These are phyloP conservation scores for Arthromyces matolae DNA, from an alignment of 768 basidiomycete genomes.

Conservation along the genomic window DNA sequence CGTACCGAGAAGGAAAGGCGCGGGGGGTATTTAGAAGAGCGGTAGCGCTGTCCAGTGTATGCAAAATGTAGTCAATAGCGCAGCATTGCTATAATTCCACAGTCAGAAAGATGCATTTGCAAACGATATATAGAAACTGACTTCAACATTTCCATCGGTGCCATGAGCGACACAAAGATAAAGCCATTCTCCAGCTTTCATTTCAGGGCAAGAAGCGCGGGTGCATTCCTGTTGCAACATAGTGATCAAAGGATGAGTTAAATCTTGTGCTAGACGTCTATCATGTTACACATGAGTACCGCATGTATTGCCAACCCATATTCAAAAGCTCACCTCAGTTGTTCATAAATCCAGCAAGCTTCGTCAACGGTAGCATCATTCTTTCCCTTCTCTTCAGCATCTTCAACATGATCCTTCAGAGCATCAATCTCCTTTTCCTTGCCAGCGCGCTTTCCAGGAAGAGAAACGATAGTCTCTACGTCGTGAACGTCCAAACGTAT, in stretches of 20 bases:
- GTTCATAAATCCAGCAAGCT: conserved; percentile 79
- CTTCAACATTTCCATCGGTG: conserved; percentile 84
- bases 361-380: conserved; percentile 67
- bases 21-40: conserved; percentile 87
- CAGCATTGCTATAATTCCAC: conserved; percentile 73
- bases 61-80: conserved; percentile 93
- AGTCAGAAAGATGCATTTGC: neutral
- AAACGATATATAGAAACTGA: conserved; percentile 26
- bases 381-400: conserved; percentile 33
- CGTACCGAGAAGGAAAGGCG: conserved; percentile 87
- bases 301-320: neutral
- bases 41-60: conserved; percentile 91
- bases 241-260: conserved; percentile 81
- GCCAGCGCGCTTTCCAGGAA: conserved; percentile 55
- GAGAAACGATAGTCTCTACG: conserved; percentile 72
- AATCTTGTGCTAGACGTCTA: conserved; percentile 87
- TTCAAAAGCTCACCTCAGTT: conserved; percentile 37
- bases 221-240: conserved; percentile 86
- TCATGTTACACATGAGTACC: neutral
- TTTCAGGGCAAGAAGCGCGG: conserved; percentile 84
- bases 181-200: conserved; percentile 99
- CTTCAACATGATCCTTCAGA: conserved; percentile 21
- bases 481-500: conserved; percentile 87
- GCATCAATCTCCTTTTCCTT: conserved; percentile 27
- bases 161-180: conserved; percentile 96